Evolutionary conservation across 176 grass and related monocot genomes (phyloP).

Genomic region (Oropetium thomaeum): DNA sequence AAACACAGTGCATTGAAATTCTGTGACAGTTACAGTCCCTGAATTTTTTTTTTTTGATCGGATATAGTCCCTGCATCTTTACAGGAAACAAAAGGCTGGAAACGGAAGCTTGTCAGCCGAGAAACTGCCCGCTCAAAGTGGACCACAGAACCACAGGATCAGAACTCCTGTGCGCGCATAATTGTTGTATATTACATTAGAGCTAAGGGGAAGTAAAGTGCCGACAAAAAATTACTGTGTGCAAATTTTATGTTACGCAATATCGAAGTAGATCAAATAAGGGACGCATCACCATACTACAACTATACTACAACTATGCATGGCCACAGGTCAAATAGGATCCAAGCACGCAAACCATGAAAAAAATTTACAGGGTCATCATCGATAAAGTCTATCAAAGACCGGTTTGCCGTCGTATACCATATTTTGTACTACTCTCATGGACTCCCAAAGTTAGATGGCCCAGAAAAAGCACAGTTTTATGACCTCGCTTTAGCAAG

Average conservation of each 20-base stretch:
- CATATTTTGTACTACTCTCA: not conserved
- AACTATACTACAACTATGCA: constrained; percentile 8
- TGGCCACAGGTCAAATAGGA: not conserved
- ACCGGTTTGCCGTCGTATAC: not conserved
- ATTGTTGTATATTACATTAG: no score
- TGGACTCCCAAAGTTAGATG: constrained; percentile 13
- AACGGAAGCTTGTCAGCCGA: not conserved
- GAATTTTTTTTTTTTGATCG: no score
- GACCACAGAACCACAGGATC: no score
- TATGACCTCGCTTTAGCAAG: constrained; percentile 85
- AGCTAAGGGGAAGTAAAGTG: no score
- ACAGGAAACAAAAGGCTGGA: not conserved
- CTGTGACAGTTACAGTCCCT: not conserved
- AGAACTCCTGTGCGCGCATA: no score
- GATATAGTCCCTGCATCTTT: no score
- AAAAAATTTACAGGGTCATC: not conserved
- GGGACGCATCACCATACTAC: not conserved
- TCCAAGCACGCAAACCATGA: no score
- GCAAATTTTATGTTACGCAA: not conserved
- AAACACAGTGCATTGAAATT: not conserved
- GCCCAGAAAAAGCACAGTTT: not conserved
- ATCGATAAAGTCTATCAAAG: not conserved
- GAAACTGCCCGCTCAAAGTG: not conserved
- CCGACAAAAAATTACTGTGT: constrained; percentile 14
- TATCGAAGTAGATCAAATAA: constrained; percentile 13